A percentile compares a stretch with the other conserved stretches of the same genome.
These are phyloP conservation scores for Naematelia encephala DNA, from an alignment of 768 basidiomycete genomes.

Conservation along the genomic window DNA sequence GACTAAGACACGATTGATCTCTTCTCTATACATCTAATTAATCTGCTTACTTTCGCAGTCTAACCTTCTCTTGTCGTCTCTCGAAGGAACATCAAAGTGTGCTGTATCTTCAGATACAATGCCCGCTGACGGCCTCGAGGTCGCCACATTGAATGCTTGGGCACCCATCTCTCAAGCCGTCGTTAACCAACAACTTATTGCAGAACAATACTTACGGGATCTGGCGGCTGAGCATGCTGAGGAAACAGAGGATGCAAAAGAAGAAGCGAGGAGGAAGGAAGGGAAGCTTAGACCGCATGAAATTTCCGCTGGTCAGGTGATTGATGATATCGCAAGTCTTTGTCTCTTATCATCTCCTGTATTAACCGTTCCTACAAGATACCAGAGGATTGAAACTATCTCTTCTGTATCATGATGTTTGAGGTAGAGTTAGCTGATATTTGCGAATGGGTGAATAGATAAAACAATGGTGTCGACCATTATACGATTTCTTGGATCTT, in stretches of 20 bases:
- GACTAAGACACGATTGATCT: too few species aligned
- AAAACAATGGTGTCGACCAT: constrained; percentile 26
- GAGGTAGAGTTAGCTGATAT: neutral
- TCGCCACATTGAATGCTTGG: constrained; percentile 27
- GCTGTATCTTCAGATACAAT: neutral
- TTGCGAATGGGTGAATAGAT: constrained; percentile 16
- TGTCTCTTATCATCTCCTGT: neutral
- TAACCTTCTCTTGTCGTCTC: too few species aligned
- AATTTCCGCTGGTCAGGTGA: constrained; percentile 20
- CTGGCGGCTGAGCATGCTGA: constrained; percentile 19
- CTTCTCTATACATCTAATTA: too few species aligned
- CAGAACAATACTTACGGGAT: constrained; percentile 23
- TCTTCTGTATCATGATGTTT: neutral
- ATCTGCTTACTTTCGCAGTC: too few species aligned
- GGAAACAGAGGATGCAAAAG: constrained; percentile 10
- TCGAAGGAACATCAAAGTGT: too few species aligned
- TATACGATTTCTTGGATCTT: constrained; percentile 25
- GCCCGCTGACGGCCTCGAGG: constrained; percentile 15
- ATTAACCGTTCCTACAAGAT: neutral
- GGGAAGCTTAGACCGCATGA: constrained; percentile 25
- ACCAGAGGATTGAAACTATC: neutral
- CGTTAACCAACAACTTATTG: constrained; percentile 24
- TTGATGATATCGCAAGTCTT: constrained; percentile 26
- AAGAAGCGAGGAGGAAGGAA: constrained; percentile 20
- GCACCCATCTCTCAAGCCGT: constrained; percentile 33